Percentiles rank a stretch among this genome's conserved stretches.
These are phyloP conservation scores for Lactarius pseudohatsudake DNA, from an alignment of 768 basidiomycete species.

Conservation along the genomic window DNA sequence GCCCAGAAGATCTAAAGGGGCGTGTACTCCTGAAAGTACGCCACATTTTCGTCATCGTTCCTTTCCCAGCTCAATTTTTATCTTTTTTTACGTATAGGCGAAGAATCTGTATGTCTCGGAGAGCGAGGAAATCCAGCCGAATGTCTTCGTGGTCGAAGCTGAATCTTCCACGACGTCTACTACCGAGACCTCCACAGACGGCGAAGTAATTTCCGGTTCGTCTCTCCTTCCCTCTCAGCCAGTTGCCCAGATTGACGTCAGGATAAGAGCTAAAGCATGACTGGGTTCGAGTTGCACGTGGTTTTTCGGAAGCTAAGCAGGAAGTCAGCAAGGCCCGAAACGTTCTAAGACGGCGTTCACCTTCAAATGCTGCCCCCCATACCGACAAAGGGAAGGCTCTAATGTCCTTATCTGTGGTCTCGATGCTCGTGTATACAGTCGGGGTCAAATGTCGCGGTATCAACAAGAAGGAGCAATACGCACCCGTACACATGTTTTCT, in stretches of 20 bases:
- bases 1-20: constrained; percentile 78
- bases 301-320: constrained; percentile 38
- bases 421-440: constrained; percentile 88
- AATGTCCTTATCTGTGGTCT: constrained; percentile 73
- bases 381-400: constrained; percentile 46
- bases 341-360: constrained; percentile 36
- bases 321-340: constrained; percentile 43
- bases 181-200: constrained; percentile 37
- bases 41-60: constrained; percentile 9
- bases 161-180: constrained; percentile 47
- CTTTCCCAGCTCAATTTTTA: background rate
- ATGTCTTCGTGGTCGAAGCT: constrained; percentile 38
- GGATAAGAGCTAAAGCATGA: constrained; percentile 20
- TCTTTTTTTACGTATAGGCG: constrained; percentile 44
- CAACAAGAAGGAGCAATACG: constrained; percentile 82
- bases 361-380: constrained; percentile 15
- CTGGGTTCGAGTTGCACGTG: constrained; percentile 30
- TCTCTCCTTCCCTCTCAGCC: background rate
- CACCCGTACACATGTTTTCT: constrained; percentile 88
- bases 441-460: constrained; percentile 94
- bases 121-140: constrained; percentile 37
- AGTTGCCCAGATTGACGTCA: constrained; percentile 12
- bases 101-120: constrained; percentile 70
- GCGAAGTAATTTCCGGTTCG: constrained; percentile 29
- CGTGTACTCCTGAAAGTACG: constrained; percentile 81